Percentiles rank a stretch among this genome's conserved stretches.
phyloP scores from a whole-genome alignment of 2,329 filamentous ascomycete species.

The Fusarium sp. region DNA sequence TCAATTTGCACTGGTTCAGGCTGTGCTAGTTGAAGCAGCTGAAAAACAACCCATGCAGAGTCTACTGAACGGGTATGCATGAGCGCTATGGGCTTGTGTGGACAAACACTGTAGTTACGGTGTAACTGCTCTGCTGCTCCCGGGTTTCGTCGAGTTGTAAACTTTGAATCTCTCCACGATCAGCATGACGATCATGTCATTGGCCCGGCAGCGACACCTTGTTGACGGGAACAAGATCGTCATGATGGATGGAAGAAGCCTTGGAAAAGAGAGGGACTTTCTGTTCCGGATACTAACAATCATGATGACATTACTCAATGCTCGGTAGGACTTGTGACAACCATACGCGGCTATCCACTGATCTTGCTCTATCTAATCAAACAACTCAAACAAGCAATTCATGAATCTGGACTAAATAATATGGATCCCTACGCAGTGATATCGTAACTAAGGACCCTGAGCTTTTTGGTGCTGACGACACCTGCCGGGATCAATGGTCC shows the following conservation, averaged over 20 bases:
- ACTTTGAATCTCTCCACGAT: conserved; percentile 31
- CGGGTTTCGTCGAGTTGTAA: conserved; percentile 9
- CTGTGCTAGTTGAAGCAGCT: conserved; percentile 31
- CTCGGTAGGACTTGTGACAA: too few species aligned
- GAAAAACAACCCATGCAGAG: conserved; percentile 16
- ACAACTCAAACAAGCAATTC: conserved; percentile 3
- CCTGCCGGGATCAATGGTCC: conserved; percentile 31
- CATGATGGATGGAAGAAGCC: conserved; percentile 22
- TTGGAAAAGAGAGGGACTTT: conserved; percentile 21
- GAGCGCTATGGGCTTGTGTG: conserved; percentile 2
- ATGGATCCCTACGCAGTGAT: conserved; percentile 19
- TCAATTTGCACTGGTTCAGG: conserved; percentile 21
- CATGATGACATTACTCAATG: conserved; percentile 31
- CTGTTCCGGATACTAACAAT: conserved; percentile 17
- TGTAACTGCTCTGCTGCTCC: background rate
- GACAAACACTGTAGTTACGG: background rate
- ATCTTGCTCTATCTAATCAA: background rate
- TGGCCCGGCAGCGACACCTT: conserved; percentile 37
- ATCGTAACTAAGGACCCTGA: conserved; percentile 31
- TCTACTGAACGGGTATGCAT: background rate
- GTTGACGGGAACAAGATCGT: conserved; percentile 13
- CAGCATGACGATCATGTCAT: conserved; percentile 41
- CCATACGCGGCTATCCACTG: conserved; percentile 1
- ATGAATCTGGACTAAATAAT: background rate
- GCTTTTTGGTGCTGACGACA: conserved; percentile 47